These are phyloP conservation scores for Aspergillus baeticus DNA, from an alignment of 495 filamentous ascomycete species.

Conservation along the genomic window DNA sequence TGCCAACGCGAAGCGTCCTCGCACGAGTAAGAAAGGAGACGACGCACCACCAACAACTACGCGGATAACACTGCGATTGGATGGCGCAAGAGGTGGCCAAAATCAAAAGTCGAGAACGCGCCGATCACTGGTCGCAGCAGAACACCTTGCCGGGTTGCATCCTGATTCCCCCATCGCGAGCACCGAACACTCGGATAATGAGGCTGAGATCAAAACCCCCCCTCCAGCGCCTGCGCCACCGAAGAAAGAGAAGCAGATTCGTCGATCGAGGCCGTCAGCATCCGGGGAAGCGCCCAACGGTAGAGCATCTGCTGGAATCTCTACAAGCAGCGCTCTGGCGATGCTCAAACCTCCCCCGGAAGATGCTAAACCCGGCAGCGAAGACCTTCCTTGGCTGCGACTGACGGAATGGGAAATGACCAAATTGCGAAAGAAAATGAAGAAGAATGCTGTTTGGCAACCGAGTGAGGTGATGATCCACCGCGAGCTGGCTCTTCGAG, in stretches of 20 bases:
- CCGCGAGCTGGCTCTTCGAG: conserved; percentile 73
- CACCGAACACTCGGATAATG: conserved; percentile 46
- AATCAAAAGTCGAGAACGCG: conserved; percentile 39
- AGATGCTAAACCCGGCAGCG: conserved; percentile 70
- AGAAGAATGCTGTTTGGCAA: conserved; percentile 96
- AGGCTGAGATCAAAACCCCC: conserved; percentile 25
- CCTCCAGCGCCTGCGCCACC: conserved; percentile 8
- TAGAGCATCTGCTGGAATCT: conserved; percentile 60
- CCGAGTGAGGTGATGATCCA: conserved; percentile 97
- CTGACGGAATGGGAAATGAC: conserved; percentile 92
- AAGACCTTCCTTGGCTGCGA: conserved; percentile 83
- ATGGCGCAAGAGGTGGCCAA: conserved; percentile 39
- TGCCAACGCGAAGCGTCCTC: conserved; percentile 53
- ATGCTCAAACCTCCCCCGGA: conserved; percentile 74
- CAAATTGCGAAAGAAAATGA: conserved; percentile 90
- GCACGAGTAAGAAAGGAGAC: conserved; percentile 39
- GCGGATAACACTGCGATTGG: conserved; percentile 65
- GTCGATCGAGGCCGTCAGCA: conserved; percentile 35
- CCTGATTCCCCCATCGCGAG: conserved; percentile 46
- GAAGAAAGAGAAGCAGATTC: conserved; percentile 45
- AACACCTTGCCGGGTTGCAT: conserved; percentile 36
- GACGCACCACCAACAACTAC: conserved; percentile 36
- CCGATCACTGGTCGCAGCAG: conserved; percentile 34
- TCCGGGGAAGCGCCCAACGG: conserved; percentile 44
- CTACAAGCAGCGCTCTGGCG: conserved; percentile 79